A percentile compares a stretch with the other conserved stretches of the same genome.
These are phyloP conservation scores for Paratinospora sagittata DNA, from an alignment of 164 flowering plant genomes.

Conservation along the genomic window DNA sequence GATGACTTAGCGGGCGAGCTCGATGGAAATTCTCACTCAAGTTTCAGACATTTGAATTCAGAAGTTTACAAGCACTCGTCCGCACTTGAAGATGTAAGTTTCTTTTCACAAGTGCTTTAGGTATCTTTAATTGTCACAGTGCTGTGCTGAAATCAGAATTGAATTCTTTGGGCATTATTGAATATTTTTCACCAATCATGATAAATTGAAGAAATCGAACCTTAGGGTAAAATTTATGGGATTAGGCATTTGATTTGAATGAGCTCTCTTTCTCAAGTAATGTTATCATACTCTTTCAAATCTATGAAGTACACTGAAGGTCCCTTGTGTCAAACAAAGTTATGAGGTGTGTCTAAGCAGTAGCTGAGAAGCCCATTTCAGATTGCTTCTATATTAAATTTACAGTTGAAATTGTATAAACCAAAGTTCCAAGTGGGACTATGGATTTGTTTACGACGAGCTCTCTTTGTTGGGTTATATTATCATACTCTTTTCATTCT, in stretches of 20 bases:
- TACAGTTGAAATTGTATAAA: background rate
- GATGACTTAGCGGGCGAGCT: conserved; percentile 78
- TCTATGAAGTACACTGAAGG: background rate
- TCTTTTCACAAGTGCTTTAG: background rate
- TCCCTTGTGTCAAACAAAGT: background rate
- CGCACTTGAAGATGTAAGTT: conserved; percentile 67
- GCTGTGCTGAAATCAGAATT: background rate
- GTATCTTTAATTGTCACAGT: background rate
- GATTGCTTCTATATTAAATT: background rate
- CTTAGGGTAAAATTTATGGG: background rate
- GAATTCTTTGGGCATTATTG: background rate
- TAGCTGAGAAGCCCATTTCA: background rate
- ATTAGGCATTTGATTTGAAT: background rate
- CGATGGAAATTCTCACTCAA: conserved; percentile 65
- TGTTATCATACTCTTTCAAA: background rate
- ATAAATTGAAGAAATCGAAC: background rate
- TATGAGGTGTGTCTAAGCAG: background rate
- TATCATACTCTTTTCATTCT: background rate
- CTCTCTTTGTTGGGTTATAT: background rate
- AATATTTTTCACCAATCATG: background rate
- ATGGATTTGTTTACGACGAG: background rate
- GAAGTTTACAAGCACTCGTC: conserved; percentile 80
- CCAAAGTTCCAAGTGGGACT: background rate
- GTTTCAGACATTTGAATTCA: conserved; percentile 56
- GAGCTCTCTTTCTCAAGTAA: background rate